Base-by-base conservation (phyloP, 768 basidiomycete genomes). In the Xerocomellus dryophilus region DNA sequence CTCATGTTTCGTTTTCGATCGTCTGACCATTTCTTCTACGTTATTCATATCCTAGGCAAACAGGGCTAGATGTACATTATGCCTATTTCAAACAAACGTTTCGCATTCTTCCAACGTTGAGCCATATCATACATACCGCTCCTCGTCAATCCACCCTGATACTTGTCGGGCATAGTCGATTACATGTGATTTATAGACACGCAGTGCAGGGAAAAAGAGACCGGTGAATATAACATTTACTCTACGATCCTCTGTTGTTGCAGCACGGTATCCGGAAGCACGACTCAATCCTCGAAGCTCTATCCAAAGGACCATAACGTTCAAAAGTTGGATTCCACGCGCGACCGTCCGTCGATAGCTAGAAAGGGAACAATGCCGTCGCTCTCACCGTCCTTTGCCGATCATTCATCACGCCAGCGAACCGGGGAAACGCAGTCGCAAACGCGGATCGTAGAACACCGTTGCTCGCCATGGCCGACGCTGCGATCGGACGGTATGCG, bases 401-500 rank as follows among this genome's bases (percentile, higher is more conserved):
- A 11, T 66, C 54, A 56, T 79, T 84, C 81, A 82, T 78, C 29
- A 76, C 72, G 2, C 70, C 71, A 1, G 81, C 79, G 49, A 81
- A 82, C 21, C 82, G 64, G n/a, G n/a, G n/a, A n/a, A n/a, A n/a
- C 2, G 69, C 76, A 2, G 74, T 76, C 0, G 80, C 81, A 54
- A 83, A 81, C 0, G 69, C 60, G 11, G 69, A 74, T 1, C 83
- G 67, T 54, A 80, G 54, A 43, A 80, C 80, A 2, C 71, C 69
- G 64, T 93, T 93, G 70, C 84, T 79, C 0, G 88, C 81, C 63
- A 86, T 78, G 0, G 88, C 86, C 40, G 81, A 83, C 2, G 81
- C 78, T 0, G 81, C 78, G 35, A 78, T 71, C 2, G 78, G 77
- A 12, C 78, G 74, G 59, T 79, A 80, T 11, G 78, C 76, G 18